Base-by-base conservation (phyloP, 2,329 filamentous ascomycete species). In the Chrysoporthe puriensis region DNA sequence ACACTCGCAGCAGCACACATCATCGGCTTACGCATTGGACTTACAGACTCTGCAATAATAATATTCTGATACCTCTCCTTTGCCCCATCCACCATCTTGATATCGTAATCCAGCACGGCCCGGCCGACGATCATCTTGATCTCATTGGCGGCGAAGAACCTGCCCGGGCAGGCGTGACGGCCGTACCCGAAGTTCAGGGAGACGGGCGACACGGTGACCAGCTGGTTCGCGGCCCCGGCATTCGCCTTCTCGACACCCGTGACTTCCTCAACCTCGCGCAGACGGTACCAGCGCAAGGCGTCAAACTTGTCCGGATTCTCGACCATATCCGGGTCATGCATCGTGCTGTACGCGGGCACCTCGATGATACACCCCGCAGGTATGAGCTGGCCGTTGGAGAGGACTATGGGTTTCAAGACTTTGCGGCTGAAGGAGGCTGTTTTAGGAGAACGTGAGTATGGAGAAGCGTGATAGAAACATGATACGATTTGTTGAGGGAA, bases 311-410 rank as follows among this genome's bases (percentile, higher is more conserved):
- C 73, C 0, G 81, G 75, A 58, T 80, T 69, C 0, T 76, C 72
- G 69, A 79, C 79, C 60, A 77, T 70, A 1, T 76, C 76, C 9
- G 77, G 72, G 71, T 84, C 82, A 3, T 71, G 72, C 60, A 75
- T 76, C 67, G 81, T 71, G 40, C 77, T 78, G 21, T 77, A 74
- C 14, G 76, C 69, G 0, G 82, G 78, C 0, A 82, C 74, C 67
- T 84, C 78, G 43, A 84, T 77, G n/a, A 77, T 76, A 6, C 79
- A 79, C 40, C 82, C 82, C 1, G 78, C 75, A 0, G 82, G 82
- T 11, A 84, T 77, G 46, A 80, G 78, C 60, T 86, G 83, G 18
- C 86, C 86, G 73, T 85, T 85, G 57, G 84, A 86, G 1, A 87
- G 82, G 2, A 80, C 81, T 71, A 88, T 80, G 4, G 82, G 78